These are phyloP conservation scores for Gracilaria vermiculophylla DNA, from an alignment of 23 red algal genomes.

Conservation along the genomic window DNA sequence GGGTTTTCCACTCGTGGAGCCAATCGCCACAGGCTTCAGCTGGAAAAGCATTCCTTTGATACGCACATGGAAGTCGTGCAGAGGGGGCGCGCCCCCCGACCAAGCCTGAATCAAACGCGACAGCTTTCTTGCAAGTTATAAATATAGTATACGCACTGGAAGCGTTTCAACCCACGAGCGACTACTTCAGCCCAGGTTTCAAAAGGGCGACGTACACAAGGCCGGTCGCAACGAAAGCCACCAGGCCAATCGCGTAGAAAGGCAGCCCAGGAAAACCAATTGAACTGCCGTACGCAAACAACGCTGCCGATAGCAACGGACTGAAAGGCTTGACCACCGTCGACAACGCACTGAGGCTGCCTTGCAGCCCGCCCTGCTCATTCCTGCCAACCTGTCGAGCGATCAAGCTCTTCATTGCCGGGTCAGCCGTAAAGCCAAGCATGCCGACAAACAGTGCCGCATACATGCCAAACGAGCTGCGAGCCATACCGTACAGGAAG, in stretches of 20 bases:
- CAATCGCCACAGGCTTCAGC: too few relatives aligned
- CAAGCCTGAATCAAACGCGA: too few relatives aligned
- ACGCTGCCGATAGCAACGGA: conserved; percentile 44
- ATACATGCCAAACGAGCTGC: conserved; percentile 16
- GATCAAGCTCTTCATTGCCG: conserved; percentile 68
- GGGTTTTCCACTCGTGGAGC: too few relatives aligned
- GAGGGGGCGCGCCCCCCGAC: too few relatives aligned
- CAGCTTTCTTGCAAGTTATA: too few relatives aligned
- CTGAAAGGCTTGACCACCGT: conserved; percentile 57
- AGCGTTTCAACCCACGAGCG: not conserved
- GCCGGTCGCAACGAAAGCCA: not conserved
- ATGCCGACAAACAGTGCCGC: conserved; percentile 48
- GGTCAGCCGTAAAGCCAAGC: conserved; percentile 43
- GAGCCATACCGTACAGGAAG: conserved; percentile 52
- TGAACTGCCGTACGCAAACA: conserved; percentile 41
- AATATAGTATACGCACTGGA: too few relatives aligned
- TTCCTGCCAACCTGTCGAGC: conserved; percentile 45
- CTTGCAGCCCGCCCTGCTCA: conserved; percentile 66
- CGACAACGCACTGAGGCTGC: conserved; percentile 45
- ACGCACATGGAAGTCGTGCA: too few relatives aligned
- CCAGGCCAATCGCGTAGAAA: conserved; percentile 30
- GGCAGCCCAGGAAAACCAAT: conserved; percentile 40
- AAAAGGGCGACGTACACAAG: conserved; percentile 23
- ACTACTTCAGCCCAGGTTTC: conserved; percentile 49
- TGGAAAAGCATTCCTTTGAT: too few relatives aligned